A percentile compares a stretch with the other conserved stretches of the same genome.
Conservation (phyloP, 371 early-diverging fungal genomes). For the Phascolomyces articulosus region DNA sequence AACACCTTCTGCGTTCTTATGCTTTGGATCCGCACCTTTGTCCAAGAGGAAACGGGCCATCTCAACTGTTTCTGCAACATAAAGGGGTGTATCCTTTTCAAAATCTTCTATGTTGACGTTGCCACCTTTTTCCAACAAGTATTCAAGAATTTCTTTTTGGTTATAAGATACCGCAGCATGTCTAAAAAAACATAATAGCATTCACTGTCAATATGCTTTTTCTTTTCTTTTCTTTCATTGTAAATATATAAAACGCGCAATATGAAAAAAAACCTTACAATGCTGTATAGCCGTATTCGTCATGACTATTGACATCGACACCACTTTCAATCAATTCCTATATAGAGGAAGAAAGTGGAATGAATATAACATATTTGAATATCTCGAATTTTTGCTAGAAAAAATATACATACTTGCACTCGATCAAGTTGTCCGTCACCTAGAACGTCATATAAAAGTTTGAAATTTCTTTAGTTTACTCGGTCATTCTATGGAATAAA, state of each 20-base stretch:
- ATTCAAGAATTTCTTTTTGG: constrained; percentile 58
- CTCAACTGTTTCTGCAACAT: constrained; percentile 77
- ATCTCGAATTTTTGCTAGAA: too few relatives aligned
- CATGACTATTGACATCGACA: constrained; percentile 60
- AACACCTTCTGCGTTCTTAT: constrained; percentile 65
- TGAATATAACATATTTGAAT: too few relatives aligned
- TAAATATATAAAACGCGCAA: not conserved
- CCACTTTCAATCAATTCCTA: constrained; percentile 53
- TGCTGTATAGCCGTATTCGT: constrained; percentile 73
- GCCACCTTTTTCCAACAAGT: constrained; percentile 55
- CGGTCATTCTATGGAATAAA: not conserved
- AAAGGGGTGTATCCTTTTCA: constrained; percentile 89
- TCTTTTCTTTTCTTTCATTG: constrained; percentile 3
- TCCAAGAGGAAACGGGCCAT: constrained; percentile 73
- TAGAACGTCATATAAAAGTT: constrained; percentile 6
- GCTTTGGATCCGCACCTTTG: constrained; percentile 71
- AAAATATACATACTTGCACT: constrained; percentile 33
- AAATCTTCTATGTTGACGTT: constrained; percentile 73
- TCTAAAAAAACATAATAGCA: constrained; percentile 24
- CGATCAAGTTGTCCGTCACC: constrained; percentile 52
- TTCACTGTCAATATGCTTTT: not conserved
- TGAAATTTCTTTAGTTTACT: not conserved
- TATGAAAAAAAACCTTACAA: too few relatives aligned
- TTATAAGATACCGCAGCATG: constrained; percentile 75
- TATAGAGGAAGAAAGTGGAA: not conserved